Percentiles rank a stretch among this genome's conserved stretches.
phyloP scores from a whole-genome alignment of 805 yeast species.

The Pichia exigua region DNA sequence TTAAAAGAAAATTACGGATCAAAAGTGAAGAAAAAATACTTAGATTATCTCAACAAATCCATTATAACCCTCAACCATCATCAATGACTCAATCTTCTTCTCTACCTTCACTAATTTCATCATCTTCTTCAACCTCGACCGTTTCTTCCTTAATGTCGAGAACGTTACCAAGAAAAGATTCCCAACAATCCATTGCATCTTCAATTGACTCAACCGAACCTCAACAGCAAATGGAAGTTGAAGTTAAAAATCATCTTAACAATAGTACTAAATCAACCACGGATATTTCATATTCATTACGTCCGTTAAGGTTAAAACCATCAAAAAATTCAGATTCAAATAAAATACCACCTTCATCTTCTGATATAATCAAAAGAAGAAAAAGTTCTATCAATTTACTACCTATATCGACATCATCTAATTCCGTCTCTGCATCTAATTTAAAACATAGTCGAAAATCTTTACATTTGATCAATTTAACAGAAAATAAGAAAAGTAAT shows the following conservation, averaged over 20 bases:
- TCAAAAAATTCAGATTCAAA: not conserved
- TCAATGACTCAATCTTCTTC: constrained; percentile 8
- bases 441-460: not conserved
- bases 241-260: not conserved
- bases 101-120: constrained; percentile 11
- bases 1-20: constrained; percentile 43
- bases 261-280: not conserved
- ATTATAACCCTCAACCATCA: not conserved
- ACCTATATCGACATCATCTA: constrained; percentile 4
- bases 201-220: not conserved
- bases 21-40: constrained; percentile 15
- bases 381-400: not conserved
- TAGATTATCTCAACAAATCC: not conserved
- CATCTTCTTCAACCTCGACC: constrained; percentile 11
- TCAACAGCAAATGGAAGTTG: not conserved
- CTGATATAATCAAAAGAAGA: not conserved
- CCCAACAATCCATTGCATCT: constrained; percentile 3
- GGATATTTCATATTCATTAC: constrained; percentile 2
- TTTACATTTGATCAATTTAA: not conserved
- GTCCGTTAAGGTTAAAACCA: constrained; percentile 13
- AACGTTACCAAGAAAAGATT: constrained; percentile 6
- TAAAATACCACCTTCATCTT: not conserved
- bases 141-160: constrained; percentile 19
- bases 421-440: not conserved
- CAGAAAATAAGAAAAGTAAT: not conserved